These are phyloP conservation scores for Arthroderma sp. DNA, from an alignment of 2,329 filamentous ascomycete species.

Conservation along the genomic window DNA sequence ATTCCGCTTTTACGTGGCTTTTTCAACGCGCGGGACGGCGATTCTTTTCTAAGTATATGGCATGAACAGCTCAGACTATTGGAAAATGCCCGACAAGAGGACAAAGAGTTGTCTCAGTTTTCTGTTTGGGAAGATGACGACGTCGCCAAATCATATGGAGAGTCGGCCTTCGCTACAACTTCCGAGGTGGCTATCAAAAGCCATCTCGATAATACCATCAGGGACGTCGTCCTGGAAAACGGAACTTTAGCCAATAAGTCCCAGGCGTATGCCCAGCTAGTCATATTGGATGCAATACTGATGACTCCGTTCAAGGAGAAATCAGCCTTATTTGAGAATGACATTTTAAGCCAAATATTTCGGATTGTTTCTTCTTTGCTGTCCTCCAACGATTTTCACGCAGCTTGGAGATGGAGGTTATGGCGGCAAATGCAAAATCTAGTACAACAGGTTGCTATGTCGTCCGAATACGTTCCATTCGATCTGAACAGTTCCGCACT, in stretches of 20 bases:
- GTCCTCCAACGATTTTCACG: slow-evolving; percentile 16
- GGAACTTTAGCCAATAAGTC: slow-evolving; percentile 9
- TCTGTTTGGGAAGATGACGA: slow-evolving; percentile 36
- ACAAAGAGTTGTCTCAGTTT: slow-evolving; percentile 15
- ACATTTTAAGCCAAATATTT: slow-evolving; percentile 3
- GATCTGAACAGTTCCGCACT: slow-evolving; percentile 15
- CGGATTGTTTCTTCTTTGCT: slow-evolving; percentile 13
- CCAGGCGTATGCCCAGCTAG: slow-evolving; percentile 22
- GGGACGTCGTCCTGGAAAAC: background rate
- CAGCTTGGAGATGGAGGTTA: slow-evolving; percentile 30
- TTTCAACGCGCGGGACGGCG: slow-evolving; percentile 27
- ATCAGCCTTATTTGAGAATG: slow-evolving; percentile 1
- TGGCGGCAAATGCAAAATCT: slow-evolving; percentile 27
- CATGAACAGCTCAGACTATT: slow-evolving; percentile 24
- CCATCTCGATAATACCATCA: slow-evolving; percentile 15
- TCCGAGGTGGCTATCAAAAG: slow-evolving; percentile 17
- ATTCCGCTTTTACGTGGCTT: slow-evolving; percentile 30
- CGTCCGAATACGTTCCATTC: slow-evolving; percentile 12
- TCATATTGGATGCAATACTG: slow-evolving; percentile 25
- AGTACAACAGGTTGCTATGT: slow-evolving; percentile 18
- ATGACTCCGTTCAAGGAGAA: slow-evolving; percentile 16
- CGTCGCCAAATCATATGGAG: slow-evolving; percentile 24
- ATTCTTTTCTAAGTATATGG: slow-evolving; percentile 29
- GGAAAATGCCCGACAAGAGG: slow-evolving; percentile 20
- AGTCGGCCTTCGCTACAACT: slow-evolving; percentile 21